phyloP scores from a whole-genome alignment of 106 monocot species.

The Ottelia alismoides region DNA sequence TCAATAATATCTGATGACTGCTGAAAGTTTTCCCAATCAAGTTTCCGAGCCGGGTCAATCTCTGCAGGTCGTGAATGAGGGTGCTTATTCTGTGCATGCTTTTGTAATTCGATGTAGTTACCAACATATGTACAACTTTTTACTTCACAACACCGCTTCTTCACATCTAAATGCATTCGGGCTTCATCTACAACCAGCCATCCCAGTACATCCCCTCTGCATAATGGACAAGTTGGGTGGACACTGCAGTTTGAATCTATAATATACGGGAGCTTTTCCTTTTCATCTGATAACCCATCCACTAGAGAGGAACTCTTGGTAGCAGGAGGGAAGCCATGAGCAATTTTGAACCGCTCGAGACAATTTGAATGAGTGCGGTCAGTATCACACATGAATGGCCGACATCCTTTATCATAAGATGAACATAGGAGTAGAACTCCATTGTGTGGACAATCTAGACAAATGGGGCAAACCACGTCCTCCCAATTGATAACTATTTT shows the following conservation, averaged over 20 bases:
- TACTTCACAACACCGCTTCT: constrained; percentile 9
- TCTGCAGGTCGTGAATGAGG: constrained; percentile 4
- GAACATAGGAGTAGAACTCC: constrained; percentile 2
- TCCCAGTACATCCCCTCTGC: constrained; percentile 4
- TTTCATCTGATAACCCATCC: background rate
- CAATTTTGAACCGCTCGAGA: constrained; percentile 2
- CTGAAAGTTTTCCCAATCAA: constrained; percentile 11
- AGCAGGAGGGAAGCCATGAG: background rate
- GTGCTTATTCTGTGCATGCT: constrained; percentile 1
- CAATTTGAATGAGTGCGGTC: constrained; percentile 8
- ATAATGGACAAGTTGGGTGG: constrained; percentile 7
- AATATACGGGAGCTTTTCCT: background rate
- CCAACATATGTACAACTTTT: constrained; percentile 6
- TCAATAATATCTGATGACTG: constrained; percentile 6
- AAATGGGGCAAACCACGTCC: constrained; percentile 6
- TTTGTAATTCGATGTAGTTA: constrained; percentile 1
- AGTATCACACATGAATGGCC: constrained; percentile 6
- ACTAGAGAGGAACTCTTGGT: background rate
- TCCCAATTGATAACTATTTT: too few species aligned
- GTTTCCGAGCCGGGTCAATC: constrained; percentile 8
- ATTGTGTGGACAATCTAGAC: constrained; percentile 7
- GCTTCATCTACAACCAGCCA: constrained; percentile 4
- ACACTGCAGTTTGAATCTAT: background rate
- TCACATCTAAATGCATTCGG: background rate
- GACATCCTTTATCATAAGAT: constrained; percentile 5